Evolutionary conservation across 345 rosid species (phyloP), one percentile per base, ranked within the genome.

Genomic region (Citrus unshiu): DNA sequence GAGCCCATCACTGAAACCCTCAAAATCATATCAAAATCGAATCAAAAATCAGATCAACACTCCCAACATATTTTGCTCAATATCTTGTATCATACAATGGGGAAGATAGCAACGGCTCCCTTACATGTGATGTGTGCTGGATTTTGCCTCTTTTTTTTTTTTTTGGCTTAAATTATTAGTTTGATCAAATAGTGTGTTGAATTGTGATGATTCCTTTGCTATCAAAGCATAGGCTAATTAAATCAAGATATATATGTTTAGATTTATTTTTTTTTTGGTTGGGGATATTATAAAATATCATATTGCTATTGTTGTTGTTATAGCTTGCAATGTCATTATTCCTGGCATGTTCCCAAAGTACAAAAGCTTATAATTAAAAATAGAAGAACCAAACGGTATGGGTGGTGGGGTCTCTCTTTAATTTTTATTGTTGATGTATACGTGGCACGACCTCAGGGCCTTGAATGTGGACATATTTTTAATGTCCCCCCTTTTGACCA

Each of bases 71-170:
- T n/a, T 70, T 68, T 72, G 18, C 57, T 82, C 77, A 85, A 80
- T 83, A 84, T 85, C 81, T 86, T 90, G 93, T 86, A 85, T 84
- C 87, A 90, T 89, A 86, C 86, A 67, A 68, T 19, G 67, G 80
- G 85, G 87, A 82, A 75, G 84, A 83, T 87, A 72, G 75, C 80
- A 89, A 81, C 78, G 39, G 70, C 79, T 74, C 77, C 85, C 76
- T 82, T 74, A 72, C 85, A 86, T 88, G 91, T 87, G 89, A 82
- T 88, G 88, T 89, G 91, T 89, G 93, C 75, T 88, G 81, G 85
- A 83, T 83, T 82, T 85, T 73, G 54, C 70, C 71, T 40, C 64
- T 32, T 72, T 73, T 64, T 5, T n/a, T n/a, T 34, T 73, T 65
- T 70, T 29, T 62, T 62, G 54, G 49, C 62, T 74, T 25, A 46